Conservation (phyloP, 306 rosid genomes). For the Vicia sativa region DNA sequence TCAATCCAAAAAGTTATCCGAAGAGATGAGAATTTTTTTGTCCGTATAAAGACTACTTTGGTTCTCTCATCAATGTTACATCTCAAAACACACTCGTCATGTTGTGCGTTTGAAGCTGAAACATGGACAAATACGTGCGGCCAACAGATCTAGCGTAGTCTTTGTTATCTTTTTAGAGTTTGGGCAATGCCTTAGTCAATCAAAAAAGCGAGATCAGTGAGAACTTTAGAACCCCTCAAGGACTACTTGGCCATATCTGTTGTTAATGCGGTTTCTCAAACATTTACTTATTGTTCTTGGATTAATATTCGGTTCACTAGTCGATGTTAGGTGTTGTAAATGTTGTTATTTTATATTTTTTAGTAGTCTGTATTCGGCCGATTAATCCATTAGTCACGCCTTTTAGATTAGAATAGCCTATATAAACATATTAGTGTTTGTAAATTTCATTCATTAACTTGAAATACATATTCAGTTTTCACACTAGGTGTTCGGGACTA, state of each 20-base stretch:
- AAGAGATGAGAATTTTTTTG: neutral
- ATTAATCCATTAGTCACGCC: too few species aligned
- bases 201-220: neutral
- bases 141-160: neutral
- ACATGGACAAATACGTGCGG: neutral
- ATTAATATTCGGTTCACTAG: neutral
- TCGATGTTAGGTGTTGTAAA: neutral
- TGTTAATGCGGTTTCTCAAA: neutral
- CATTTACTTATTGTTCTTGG: neutral
- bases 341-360: too few species aligned
- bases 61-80: neutral
- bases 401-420: too few species aligned
- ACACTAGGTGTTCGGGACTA: slow-evolving; percentile 1
- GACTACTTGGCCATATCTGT: neutral
- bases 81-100: neutral
- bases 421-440: too few species aligned
- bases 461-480: too few species aligned
- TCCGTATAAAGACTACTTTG: neutral
- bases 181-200: neutral
- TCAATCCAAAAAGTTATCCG: neutral
- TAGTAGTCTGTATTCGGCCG: too few species aligned
- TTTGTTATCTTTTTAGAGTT: neutral
- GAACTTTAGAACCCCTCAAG: neutral
- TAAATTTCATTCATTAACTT: too few species aligned
- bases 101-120: neutral